These are phyloP conservation scores for Piloderma croceum DNA, from an alignment of 768 basidiomycete species.

Conservation along the genomic window DNA sequence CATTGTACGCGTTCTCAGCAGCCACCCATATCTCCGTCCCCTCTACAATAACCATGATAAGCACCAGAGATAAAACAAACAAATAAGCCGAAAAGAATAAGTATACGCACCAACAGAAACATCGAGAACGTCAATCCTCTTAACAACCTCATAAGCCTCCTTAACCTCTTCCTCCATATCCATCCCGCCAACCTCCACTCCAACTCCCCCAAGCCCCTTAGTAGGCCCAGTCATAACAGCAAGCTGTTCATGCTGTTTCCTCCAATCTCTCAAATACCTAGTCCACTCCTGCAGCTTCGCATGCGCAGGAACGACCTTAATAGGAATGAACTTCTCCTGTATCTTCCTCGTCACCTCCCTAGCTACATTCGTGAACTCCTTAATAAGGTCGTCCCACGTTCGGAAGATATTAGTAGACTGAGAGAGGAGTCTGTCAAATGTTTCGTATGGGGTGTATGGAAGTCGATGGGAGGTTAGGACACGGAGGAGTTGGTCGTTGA, in stretches of 20 bases:
- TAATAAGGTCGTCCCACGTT: slow-evolving; percentile 89
- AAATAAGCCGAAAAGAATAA: background rate
- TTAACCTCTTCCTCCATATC: slow-evolving; percentile 98
- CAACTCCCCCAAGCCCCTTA: slow-evolving; percentile 70
- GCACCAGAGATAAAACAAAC: slow-evolving; percentile 4
- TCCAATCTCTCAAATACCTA: slow-evolving; percentile 83
- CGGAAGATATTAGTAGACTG: slow-evolving; percentile 75
- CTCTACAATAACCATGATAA: slow-evolving; percentile 41
- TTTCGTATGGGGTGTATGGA: slow-evolving; percentile 90
- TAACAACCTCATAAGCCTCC: slow-evolving; percentile 94
- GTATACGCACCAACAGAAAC: slow-evolving; percentile 80
- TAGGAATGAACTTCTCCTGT: slow-evolving; percentile 90
- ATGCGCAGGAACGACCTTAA: slow-evolving; percentile 90
- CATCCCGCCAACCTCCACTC: slow-evolving; percentile 80
- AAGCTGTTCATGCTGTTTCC: slow-evolving; percentile 96
- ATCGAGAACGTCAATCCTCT: slow-evolving; percentile 93
- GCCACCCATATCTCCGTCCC: slow-evolving; percentile 98
- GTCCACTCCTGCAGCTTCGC: slow-evolving; percentile 85
- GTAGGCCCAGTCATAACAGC: slow-evolving; percentile 96
- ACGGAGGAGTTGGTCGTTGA: slow-evolving; percentile 89
- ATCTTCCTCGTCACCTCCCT: slow-evolving; percentile 90
- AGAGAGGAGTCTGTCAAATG: slow-evolving; percentile 81
- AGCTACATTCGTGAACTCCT: slow-evolving; percentile 89
- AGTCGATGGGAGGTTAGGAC: slow-evolving; percentile 89
- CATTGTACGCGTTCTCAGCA: slow-evolving; percentile 96